Evolutionary conservation across 352 stramenopile genomes (phyloP).

Genomic region (Globisporangium irregulare): DNA sequence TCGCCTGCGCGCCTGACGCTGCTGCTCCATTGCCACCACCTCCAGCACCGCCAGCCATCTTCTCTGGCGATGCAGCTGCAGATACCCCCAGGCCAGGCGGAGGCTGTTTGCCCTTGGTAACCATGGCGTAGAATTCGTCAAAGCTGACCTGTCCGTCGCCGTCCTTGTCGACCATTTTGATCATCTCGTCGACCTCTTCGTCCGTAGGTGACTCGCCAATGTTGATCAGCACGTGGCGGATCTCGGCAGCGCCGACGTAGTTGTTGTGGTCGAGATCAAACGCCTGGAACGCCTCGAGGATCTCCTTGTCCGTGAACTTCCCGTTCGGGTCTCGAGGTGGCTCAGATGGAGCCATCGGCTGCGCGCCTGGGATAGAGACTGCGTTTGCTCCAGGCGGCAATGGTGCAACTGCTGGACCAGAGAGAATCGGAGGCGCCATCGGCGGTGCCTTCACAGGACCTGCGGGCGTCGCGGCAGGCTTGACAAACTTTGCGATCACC

Average conservation of each 20-base stretch:
- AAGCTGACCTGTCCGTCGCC: slow-evolving; percentile 94
- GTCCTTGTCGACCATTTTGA: slow-evolving; percentile 95
- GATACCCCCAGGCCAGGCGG: slow-evolving; percentile 76
- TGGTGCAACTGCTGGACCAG: slow-evolving; percentile 56
- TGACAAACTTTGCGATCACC: slow-evolving; percentile 85
- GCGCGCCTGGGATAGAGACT: slow-evolving; percentile 44
- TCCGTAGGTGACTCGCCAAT: slow-evolving; percentile 94
- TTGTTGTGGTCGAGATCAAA: slow-evolving; percentile 97
- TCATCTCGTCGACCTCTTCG: slow-evolving; percentile 97
- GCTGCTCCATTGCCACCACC: slow-evolving; percentile 11
- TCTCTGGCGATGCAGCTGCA: slow-evolving; percentile 27
- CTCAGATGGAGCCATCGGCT: slow-evolving; percentile 60
- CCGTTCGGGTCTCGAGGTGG: slow-evolving; percentile 89
- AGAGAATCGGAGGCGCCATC: slow-evolving; percentile 60
- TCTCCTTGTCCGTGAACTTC: slow-evolving; percentile 96
- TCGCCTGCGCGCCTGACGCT: slow-evolving; percentile 56
- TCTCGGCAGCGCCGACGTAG: slow-evolving; percentile 93
- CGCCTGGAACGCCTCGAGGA: slow-evolving; percentile 91
- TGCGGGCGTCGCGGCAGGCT: slow-evolving; percentile 41
- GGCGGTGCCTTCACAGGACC: slow-evolving; percentile 47
- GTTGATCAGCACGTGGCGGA: slow-evolving; percentile 94
- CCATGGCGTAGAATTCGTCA: slow-evolving; percentile 95
- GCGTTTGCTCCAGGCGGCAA: slow-evolving; percentile 55
- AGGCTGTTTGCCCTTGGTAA: slow-evolving; percentile 91
- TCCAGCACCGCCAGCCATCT: slow-evolving; percentile 26